Evolutionary conservation across 495 filamentous ascomycete genomes (phyloP), one percentile per base, ranked within the genome.

Genomic region (Penicillium daleae): DNA sequence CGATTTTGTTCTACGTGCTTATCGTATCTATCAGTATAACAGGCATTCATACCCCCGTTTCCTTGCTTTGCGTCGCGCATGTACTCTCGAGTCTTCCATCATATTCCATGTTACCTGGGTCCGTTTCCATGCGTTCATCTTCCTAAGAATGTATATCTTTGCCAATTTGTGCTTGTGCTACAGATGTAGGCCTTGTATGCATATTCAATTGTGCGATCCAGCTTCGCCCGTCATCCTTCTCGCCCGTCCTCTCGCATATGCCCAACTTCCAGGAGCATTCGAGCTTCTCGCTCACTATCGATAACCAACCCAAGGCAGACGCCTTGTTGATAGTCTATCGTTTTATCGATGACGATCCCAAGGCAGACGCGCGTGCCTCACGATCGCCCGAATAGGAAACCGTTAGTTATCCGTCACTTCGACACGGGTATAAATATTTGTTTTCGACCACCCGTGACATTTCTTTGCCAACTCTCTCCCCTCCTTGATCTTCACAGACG

Each of bases 21-120:
- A 22, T 22, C 13, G 10, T 50, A 31, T 51, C 17, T 50, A 31
- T 59, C 8, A 5, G n/a, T 24, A 22, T 49, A 3, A 32, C 57
- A 35, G 24, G 57, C 42, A 49, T 24, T 49, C 57, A 59, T 59
- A 59, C 40, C 57, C 40, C 57, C 57, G 3, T 17, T 44, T 46
- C 31, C 2, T 24, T 48, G 39, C 37, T 22, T 51, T 48, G 39
- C 42, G 22, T 57, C 10, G 40, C 31, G 3, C 8, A 22, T 33
- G 27, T 48, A 40, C 9, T 27, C 27, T 19, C 56, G 26, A 46
- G 40, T 33, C 26, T 32, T 57, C 22, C 6, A 7, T 17, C 24
- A 12, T 15, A 10, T 35, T 22, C 51, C 12, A 17, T 29, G 4
- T 40, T 19, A 2, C 32, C 53, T 35, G 9, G 35, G 9, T 56